Evolutionary conservation across 2,329 filamentous ascomycete genomes (phyloP).

Genomic region (Microdochium paspali): DNA sequence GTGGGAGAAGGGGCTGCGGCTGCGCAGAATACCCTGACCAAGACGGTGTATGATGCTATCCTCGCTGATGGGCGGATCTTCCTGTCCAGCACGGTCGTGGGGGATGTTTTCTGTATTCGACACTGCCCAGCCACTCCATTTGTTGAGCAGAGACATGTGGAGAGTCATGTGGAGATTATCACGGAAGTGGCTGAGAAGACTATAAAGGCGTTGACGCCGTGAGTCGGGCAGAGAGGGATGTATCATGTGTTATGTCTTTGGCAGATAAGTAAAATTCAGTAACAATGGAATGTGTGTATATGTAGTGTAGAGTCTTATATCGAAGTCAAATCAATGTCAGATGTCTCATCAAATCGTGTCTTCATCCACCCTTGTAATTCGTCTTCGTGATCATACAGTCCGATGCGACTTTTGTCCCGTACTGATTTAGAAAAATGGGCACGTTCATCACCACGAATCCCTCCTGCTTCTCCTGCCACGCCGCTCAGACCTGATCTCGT

Average conservation of each 20-base stretch:
- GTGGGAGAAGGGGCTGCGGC: constrained; percentile 23
- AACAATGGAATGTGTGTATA: too few relatives aligned
- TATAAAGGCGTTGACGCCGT: constrained; percentile 15
- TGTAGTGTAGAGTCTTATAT: too few relatives aligned
- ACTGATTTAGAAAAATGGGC: too few relatives aligned
- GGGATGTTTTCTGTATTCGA: constrained; percentile 67
- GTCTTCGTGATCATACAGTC: too few relatives aligned
- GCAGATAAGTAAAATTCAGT: too few relatives aligned
- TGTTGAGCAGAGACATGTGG: constrained; percentile 63
- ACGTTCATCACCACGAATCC: not conserved
- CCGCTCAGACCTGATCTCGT: not conserved
- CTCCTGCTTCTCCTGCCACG: not conserved
- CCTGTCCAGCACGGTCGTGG: constrained; percentile 68
- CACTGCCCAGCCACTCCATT: constrained; percentile 65
- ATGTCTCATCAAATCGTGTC: too few relatives aligned
- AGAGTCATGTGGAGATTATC: constrained; percentile 65
- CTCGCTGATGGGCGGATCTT: constrained; percentile 72
- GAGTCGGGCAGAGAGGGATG: not conserved
- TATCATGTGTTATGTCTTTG: constrained; percentile 1
- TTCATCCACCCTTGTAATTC: too few relatives aligned
- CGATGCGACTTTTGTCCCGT: too few relatives aligned
- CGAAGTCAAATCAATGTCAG: too few relatives aligned
- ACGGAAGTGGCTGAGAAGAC: constrained; percentile 53
- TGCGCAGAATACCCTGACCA: constrained; percentile 58
- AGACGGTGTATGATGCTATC: constrained; percentile 64